Percentiles rank a stretch among this genome's conserved stretches.
Conservation (phyloP, 768 basidiomycete species). For the Dentipellis fragilis region DNA sequence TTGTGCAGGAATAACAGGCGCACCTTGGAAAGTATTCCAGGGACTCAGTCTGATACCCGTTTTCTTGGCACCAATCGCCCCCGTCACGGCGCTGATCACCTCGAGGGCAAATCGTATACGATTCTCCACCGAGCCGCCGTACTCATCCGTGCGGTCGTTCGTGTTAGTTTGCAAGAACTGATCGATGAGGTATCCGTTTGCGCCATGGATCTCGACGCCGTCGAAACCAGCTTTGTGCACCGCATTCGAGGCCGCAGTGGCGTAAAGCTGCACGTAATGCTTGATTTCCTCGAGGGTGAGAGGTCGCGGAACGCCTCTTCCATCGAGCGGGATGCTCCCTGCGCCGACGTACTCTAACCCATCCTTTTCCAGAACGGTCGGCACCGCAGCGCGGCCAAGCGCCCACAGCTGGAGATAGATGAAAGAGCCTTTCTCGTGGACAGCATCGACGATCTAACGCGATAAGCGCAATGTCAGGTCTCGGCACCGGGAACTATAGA, state of each 20-base stretch:
- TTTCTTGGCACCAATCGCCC: constrained; percentile 25
- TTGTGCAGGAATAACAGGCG: not conserved
- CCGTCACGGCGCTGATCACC: constrained; percentile 24
- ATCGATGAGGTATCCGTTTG: constrained; percentile 25
- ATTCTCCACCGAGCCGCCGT: constrained; percentile 36
- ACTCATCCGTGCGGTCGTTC: constrained; percentile 31
- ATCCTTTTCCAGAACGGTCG: not conserved
- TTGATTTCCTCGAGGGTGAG: constrained; percentile 14
- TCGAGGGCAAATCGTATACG: constrained; percentile 28
- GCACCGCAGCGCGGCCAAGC: constrained; percentile 20
- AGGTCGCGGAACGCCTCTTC: constrained; percentile 1
- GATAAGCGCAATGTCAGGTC: not conserved
- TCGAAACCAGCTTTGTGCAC: constrained; percentile 18
- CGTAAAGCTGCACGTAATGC: constrained; percentile 17
- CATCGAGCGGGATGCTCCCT: not conserved
- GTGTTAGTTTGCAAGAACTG: constrained; percentile 31
- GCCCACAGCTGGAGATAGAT: constrained; percentile 31
- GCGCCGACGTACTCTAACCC: not conserved
- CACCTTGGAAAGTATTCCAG: constrained; percentile 2
- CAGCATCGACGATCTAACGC: constrained; percentile 20
- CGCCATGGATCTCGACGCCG: constrained; percentile 19
- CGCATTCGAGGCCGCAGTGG: constrained; percentile 23
- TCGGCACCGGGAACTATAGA: not conserved
- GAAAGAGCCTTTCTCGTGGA: constrained; percentile 24
- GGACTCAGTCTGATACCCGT: constrained; percentile 25